Evolutionary conservation across 768 basidiomycete genomes (phyloP).

Genomic region (Kockovaella imperatae): DNA sequence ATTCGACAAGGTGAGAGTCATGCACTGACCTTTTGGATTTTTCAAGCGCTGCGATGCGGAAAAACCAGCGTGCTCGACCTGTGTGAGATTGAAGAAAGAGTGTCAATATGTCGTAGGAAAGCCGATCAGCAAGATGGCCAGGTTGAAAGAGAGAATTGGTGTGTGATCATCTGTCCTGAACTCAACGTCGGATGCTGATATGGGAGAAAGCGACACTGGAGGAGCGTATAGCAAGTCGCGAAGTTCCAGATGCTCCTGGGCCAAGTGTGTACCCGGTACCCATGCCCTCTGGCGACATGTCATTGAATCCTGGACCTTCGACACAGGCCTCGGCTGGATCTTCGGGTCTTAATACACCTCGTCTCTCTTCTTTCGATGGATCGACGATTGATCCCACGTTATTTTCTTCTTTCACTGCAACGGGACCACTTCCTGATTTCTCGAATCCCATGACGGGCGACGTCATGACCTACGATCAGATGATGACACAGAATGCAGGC

Average conservation of each 20-base stretch:
- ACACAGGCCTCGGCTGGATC: not conserved
- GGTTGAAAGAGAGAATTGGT: constrained; percentile 8
- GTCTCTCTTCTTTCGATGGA: not conserved
- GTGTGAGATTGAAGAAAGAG: constrained; percentile 4
- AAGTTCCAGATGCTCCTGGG: not conserved
- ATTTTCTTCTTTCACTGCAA: not conserved
- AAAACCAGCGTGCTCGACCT: constrained; percentile 12
- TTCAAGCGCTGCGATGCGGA: constrained; percentile 8
- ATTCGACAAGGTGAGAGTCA: not conserved
- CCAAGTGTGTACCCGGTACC: not conserved
- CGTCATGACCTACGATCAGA: not conserved
- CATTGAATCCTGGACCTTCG: not conserved
- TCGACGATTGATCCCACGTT: not conserved
- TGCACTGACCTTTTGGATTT: not conserved
- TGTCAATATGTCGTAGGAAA: constrained; percentile 8
- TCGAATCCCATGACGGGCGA: not conserved
- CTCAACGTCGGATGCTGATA: not conserved
- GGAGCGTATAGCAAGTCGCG: not conserved
- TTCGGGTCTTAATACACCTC: too few species aligned
- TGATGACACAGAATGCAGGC: not conserved
- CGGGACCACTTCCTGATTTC: not conserved
- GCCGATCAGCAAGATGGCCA: constrained; percentile 2
- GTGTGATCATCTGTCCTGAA: not conserved
- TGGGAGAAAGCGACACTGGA: not conserved
- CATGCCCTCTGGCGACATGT: not conserved